These are phyloP conservation scores for Fusarium sp. DNA, from an alignment of 2,329 filamentous ascomycete genomes.

Conservation along the genomic window DNA sequence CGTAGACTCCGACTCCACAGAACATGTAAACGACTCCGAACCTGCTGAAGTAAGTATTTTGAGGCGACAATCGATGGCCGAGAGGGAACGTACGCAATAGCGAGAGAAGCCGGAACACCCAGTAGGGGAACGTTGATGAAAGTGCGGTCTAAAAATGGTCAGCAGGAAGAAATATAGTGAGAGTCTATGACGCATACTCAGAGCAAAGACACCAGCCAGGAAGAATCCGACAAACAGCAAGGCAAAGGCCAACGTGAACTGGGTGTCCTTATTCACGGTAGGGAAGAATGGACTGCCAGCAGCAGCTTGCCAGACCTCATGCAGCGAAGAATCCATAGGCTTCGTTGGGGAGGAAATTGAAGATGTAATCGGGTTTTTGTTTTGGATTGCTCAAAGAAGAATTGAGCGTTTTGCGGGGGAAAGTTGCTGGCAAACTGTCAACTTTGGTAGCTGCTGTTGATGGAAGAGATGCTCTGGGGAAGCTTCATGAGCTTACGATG, in stretches of 20 bases:
- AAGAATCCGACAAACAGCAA: constrained; percentile 79
- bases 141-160: constrained; percentile 76
- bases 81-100: constrained; percentile 79
- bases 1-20: constrained; percentile 98
- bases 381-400: background rate
- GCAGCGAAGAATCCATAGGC: constrained; percentile 83
- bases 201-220: constrained; percentile 81
- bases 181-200: constrained; percentile 71
- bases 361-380: background rate
- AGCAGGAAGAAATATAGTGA: constrained; percentile 19
- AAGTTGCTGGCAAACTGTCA: constrained; percentile 11
- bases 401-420: constrained; percentile 10
- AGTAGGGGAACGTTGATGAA: constrained; percentile 80
- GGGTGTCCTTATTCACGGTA: constrained; percentile 80
- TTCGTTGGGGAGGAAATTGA: constrained; percentile 15
- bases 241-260: constrained; percentile 83
- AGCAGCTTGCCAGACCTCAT: constrained; percentile 94
- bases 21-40: constrained; percentile 98
- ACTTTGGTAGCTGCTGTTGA: constrained; percentile 25
- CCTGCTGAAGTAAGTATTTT: constrained; percentile 59
- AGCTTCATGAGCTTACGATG: constrained; percentile 49
- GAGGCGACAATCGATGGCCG: background rate
- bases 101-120: constrained; percentile 86
- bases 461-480: constrained; percentile 40
- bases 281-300: constrained; percentile 87